Evolutionary conservation across 768 basidiomycete species (phyloP).

Genomic region (Scleroderma bovista): DNA sequence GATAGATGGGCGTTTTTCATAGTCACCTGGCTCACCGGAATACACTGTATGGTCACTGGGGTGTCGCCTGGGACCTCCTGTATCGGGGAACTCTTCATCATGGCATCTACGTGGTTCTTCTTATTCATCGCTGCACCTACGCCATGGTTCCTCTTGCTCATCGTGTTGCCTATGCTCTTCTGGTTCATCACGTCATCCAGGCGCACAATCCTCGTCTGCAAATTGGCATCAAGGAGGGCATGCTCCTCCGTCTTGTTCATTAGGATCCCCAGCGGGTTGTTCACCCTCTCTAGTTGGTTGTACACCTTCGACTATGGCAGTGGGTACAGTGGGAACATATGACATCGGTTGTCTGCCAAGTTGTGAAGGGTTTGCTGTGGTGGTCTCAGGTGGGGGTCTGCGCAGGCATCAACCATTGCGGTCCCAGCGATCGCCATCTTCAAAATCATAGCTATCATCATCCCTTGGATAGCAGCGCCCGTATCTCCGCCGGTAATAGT

Average conservation of each 20-base stretch:
- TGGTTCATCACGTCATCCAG: too few relatives aligned
- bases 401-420: background rate
- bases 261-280: background rate
- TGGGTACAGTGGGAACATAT: too few relatives aligned
- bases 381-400: background rate
- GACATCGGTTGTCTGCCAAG: background rate
- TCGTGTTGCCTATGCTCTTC: too few relatives aligned
- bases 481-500: background rate
- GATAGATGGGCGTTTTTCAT: conserved; percentile 8
- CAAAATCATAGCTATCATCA: conserved; percentile 11
- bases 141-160: background rate
- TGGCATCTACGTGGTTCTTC: background rate
- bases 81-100: background rate
- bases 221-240: too few relatives aligned
- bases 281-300: conserved; percentile 7
- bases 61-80: conserved; percentile 3
- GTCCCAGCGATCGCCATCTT: conserved; percentile 11
- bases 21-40: conserved; percentile 8
- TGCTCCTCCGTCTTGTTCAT: background rate
- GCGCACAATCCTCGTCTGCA: too few relatives aligned
- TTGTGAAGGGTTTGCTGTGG: background rate
- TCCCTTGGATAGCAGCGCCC: conserved; percentile 2
- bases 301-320: too few relatives aligned
- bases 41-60: conserved; percentile 13
- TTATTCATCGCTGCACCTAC: background rate